Evolutionary conservation across 805 yeast species (phyloP), one percentile per base, ranked within the genome.

Genomic region (Wickerhamomyces canadensis): DNA sequence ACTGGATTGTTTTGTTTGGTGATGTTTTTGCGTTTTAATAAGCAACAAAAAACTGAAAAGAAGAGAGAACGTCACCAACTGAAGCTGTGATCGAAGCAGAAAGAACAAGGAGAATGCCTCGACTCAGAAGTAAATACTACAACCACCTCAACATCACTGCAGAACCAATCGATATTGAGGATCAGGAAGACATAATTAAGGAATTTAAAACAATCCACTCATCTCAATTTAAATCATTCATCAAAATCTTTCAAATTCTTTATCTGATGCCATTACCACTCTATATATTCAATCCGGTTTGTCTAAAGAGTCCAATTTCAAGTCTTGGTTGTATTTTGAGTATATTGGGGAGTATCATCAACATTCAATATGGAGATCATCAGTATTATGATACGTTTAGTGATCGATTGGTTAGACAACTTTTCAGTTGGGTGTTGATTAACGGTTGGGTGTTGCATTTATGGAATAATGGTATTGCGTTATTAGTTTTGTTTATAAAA

Each of bases 271-370:
- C 40, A 8, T 10, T 37, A 6, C 40, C 40, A 19, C 13, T 37
- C 7, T 29, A 30, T 15, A 29, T 37, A 3, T 15, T 25, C 14
- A 23, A 5, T 32, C 14, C 24, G n/a, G 27, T n/a, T 14, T 11
- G 17, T 4, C 9, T 2, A 18, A 32, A 54, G 12, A 8, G 35
- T 49, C 19, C 23, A 7, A 21, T 21, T 21, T 21, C 23, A 21
- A 21, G 23, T 21, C 23, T 21, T 21, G 23, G 23, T 21, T 21
- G 23, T 21, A 21, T 21, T 7, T 10, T 21, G 23, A 21, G 23
- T 10, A 21, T 21, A 21, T 21, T 21, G 10, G 23, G 23, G 10
- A 21, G 23, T 10, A 21, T 21, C 10, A 21, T 21, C 10, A 21
- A 21, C 10, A 21, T 21, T 21, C 23, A 10, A 7, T 21, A 21